These are phyloP conservation scores for Fusarium aywerte DNA, from an alignment of 2,329 filamentous ascomycete species.

Conservation along the genomic window DNA sequence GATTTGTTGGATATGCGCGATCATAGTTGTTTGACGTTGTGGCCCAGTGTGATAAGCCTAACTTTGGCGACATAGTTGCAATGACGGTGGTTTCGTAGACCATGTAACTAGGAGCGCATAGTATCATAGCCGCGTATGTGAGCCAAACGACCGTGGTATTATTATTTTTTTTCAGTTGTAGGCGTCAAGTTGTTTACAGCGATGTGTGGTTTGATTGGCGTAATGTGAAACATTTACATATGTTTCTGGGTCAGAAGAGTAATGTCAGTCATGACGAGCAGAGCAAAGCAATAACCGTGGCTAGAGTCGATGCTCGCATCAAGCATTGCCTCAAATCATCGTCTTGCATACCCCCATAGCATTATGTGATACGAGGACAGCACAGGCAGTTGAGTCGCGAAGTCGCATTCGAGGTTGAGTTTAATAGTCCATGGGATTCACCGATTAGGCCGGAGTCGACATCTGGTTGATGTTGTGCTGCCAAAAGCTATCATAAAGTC, in stretches of 20 bases:
- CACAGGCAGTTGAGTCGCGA: conserved; percentile 48
- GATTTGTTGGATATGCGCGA: not conserved
- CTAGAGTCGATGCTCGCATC: conserved; percentile 31
- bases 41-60: not conserved
- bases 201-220: conserved; percentile 44
- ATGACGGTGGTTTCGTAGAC: not conserved
- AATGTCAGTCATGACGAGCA: conserved; percentile 46
- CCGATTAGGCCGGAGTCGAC: conserved; percentile 50
- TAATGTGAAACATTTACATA: conserved; percentile 50
- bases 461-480: conserved; percentile 51
- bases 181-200: conserved; percentile 49
- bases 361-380: conserved; percentile 43
- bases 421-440: conserved; percentile 51
- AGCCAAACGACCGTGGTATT: conserved; percentile 17
- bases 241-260: conserved; percentile 45
- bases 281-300: conserved; percentile 16
- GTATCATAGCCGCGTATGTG: conserved; percentile 1
- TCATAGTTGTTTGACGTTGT: not conserved
- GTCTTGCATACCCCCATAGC: conserved; percentile 41
- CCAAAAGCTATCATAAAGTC: conserved; percentile 52
- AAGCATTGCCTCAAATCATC: conserved; percentile 43
- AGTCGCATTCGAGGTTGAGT: conserved; percentile 49
- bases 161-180: conserved; percentile 35
- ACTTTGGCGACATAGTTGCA: not conserved
- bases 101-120: not conserved